A percentile compares a stretch with the other conserved stretches of the same genome.
Evolutionary conservation across 1,284 basidiomycete species (phyloP).

Genomic region (Sporisorium reilianum): DNA sequence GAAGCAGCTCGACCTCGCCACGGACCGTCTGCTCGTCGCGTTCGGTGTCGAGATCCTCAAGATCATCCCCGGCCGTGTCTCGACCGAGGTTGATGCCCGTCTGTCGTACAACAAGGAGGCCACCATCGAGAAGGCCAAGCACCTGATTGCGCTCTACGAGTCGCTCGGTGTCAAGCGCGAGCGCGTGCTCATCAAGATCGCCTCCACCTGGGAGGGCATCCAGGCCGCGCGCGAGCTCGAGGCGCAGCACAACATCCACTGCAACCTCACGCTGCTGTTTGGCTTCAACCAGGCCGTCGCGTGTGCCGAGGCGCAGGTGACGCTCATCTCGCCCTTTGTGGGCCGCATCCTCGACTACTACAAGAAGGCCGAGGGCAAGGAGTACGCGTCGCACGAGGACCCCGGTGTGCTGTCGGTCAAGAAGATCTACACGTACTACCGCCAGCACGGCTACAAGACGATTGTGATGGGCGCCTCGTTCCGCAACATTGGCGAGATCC

Average conservation of each 20-base stretch:
- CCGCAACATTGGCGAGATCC: conserved; percentile 88
- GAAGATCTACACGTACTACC: conserved; percentile 96
- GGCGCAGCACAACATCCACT: conserved; percentile 86
- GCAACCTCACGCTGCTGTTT: conserved; percentile 98
- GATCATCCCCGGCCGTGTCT: conserved; percentile 98
- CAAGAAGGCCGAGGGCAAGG: conserved; percentile 67
- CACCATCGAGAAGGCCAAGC: conserved; percentile 84
- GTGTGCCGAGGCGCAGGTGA: conserved; percentile 96
- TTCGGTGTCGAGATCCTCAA: conserved; percentile 95
- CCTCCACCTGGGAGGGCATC: conserved; percentile 99
- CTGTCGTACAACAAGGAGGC: conserved; percentile 95
- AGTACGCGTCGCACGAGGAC: conserved; percentile 75
- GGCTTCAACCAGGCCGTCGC: conserved; percentile 98
- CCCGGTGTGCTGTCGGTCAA: conserved; percentile 97
- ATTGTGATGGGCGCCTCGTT: conserved; percentile 99
- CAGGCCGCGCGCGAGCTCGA: conserved; percentile 97
- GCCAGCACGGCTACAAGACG: conserved; percentile 97
- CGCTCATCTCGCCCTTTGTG: conserved; percentile 99
- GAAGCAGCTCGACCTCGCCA: conserved; percentile 74
- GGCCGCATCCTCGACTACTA: conserved; percentile 76
- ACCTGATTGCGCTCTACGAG: conserved; percentile 94
- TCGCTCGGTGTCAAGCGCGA: conserved; percentile 90
- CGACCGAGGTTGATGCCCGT: conserved; percentile 97
- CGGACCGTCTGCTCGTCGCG: conserved; percentile 92
- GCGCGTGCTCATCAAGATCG: conserved; percentile 94